Evolutionary conservation across 441 rosid genomes (phyloP).

Genomic region (Breynia disticha): DNA sequence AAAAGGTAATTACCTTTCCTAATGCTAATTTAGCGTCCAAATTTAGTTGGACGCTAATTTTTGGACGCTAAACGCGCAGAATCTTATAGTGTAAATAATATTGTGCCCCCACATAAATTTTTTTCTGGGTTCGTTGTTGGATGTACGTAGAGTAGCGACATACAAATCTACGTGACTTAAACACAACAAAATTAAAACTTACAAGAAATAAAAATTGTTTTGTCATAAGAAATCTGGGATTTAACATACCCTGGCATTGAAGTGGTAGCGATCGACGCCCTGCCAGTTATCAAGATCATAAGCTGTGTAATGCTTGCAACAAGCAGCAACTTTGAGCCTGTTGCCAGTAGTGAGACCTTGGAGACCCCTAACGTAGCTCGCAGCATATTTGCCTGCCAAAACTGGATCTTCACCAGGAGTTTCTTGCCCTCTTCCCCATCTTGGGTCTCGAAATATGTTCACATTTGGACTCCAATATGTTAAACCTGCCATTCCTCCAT

Average conservation of each 20-base stretch:
- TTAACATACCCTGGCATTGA: constrained; percentile 52
- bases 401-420: constrained; percentile 96
- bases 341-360: constrained; percentile 45
- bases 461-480: constrained; percentile 98
- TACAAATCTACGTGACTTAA: no score
- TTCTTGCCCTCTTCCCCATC: constrained; percentile 97
- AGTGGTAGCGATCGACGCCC: constrained; percentile 77
- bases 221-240: no score
- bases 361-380: constrained; percentile 75
- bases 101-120: no score
- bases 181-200: not conserved
- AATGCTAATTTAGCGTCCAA: no score
- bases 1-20: no score
- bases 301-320: constrained; percentile 93
- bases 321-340: constrained; percentile 77
- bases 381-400: constrained; percentile 72
- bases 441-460: constrained; percentile 79
- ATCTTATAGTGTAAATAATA: no score
- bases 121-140: no score
- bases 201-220: not conserved
- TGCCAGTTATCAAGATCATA: constrained; percentile 95
- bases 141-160: no score
- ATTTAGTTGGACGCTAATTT: no score
- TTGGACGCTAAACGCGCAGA: no score
- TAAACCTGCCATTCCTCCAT: constrained; percentile 80